A percentile compares a stretch with the other conserved stretches of the same genome.
Evolutionary conservation across 805 yeast genomes (phyloP).

Genomic region (Wickerhamia fluorescens): DNA sequence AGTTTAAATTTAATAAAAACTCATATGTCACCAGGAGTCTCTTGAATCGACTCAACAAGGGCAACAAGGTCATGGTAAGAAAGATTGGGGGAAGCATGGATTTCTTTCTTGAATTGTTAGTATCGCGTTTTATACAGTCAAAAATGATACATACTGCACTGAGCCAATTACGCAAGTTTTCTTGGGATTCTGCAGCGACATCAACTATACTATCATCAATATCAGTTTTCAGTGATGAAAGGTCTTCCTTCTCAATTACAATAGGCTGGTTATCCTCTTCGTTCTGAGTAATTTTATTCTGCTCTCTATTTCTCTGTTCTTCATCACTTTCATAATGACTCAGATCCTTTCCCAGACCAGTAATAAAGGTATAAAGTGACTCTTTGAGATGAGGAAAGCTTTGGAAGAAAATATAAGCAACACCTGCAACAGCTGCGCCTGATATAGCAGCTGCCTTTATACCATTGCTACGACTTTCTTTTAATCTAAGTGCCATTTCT

Average conservation of each 20-base stretch:
- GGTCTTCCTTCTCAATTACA: constrained; percentile 7
- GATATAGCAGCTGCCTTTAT: constrained; percentile 22
- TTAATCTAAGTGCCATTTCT: too few species aligned
- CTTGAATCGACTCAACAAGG: constrained; percentile 38
- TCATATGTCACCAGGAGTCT: constrained; percentile 10
- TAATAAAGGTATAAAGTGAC: constrained; percentile 15
- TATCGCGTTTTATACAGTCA: constrained; percentile 3
- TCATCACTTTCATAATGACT: constrained; percentile 6
- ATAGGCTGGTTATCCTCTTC: constrained; percentile 21
- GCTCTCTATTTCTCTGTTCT: too few species aligned
- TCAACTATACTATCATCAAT: constrained; percentile 15
- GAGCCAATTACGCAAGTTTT: constrained; percentile 29
- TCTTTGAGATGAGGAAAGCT: constrained; percentile 45
- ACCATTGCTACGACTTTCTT: too few species aligned
- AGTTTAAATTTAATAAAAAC: too few species aligned
- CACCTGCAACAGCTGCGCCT: constrained; percentile 38
- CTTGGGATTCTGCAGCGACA: constrained; percentile 28
- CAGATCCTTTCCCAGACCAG: constrained; percentile 13
- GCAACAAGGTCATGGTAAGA: constrained; percentile 40
- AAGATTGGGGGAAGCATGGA: constrained; percentile 39
- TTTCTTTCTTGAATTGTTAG: constrained; percentile 36
- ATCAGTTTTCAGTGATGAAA: constrained; percentile 6
- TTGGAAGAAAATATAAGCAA: constrained; percentile 33
- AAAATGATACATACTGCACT: constrained; percentile 27
- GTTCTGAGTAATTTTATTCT: too few species aligned